Evolutionary conservation across 208 protist species (phyloP).

Genomic region (Vickermania spadyakhi): DNA sequence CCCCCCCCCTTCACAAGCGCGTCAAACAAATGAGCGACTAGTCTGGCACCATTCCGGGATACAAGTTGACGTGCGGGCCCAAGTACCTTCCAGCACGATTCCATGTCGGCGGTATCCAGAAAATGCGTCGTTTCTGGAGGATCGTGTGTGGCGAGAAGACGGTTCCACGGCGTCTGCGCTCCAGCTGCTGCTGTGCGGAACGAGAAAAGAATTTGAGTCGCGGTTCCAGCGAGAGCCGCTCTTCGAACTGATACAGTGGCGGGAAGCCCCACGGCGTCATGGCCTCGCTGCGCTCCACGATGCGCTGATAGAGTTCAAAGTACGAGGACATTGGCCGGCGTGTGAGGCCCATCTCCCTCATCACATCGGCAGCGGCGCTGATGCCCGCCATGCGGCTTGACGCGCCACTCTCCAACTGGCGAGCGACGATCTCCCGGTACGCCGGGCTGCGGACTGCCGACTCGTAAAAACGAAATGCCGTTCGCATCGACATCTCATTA

Average conservation of each 20-base stretch:
- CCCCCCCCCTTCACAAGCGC: too few relatives aligned
- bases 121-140: constrained; percentile 65
- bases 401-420: constrained; percentile 72
- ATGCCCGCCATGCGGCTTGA: constrained; percentile 82
- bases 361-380: constrained; percentile 77
- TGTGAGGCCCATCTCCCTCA: constrained; percentile 80
- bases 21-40: too few relatives aligned
- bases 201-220: constrained; percentile 83
- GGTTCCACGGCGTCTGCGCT: constrained; percentile 49
- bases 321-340: constrained; percentile 83
- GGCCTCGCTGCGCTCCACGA: constrained; percentile 82
- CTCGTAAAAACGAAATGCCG: constrained; percentile 86
- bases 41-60: constrained; percentile 81
- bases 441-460: constrained; percentile 79
- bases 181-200: constrained; percentile 66
- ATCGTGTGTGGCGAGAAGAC: constrained; percentile 73
- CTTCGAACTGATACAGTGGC: constrained; percentile 88
- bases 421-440: constrained; percentile 71
- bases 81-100: constrained; percentile 69
- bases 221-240: constrained; percentile 77
- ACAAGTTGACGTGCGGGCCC: constrained; percentile 75
- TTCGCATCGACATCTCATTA: constrained; percentile 81
- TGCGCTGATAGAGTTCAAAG: constrained; percentile 89
- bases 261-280: constrained; percentile 90
- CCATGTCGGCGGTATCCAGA: constrained; percentile 88